Evolutionary conservation across 352 stramenopile species (phyloP).

Genomic region (Phytopythium cucurbitacearum): DNA sequence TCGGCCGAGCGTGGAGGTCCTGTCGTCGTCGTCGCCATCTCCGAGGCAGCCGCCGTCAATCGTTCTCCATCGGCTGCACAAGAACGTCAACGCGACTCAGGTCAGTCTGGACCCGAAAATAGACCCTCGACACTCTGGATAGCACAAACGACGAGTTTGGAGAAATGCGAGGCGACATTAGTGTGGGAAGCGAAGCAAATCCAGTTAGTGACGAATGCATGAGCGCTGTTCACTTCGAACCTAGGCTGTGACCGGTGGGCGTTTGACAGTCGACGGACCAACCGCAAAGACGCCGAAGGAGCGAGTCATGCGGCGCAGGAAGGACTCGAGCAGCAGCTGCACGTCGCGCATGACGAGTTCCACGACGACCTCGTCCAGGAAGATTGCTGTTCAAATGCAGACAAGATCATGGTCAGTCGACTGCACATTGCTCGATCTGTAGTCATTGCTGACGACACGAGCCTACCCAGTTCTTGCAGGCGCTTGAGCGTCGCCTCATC

Average conservation of each 20-base stretch:
- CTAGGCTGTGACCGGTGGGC: conserved; percentile 19
- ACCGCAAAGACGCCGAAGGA: conserved; percentile 62
- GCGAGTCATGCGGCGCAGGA: conserved; percentile 49
- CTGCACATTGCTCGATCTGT: no score
- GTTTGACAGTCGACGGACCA: conserved; percentile 40
- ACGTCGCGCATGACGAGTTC: conserved; percentile 77
- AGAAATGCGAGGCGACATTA: not conserved
- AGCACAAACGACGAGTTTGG: conserved; percentile 4
- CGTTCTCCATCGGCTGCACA: no score
- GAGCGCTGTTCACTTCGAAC: not conserved
- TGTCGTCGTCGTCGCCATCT: no score
- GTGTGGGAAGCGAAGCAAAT: not conserved
- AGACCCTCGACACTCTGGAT: no score
- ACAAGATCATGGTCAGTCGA: not conserved
- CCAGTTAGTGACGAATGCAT: not conserved
- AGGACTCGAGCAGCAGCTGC: conserved; percentile 59
- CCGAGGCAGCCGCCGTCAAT: no score
- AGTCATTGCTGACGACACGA: not conserved
- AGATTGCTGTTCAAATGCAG: conserved; percentile 36
- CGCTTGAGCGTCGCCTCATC: conserved; percentile 29
- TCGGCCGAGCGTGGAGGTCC: no score
- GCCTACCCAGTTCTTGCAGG: conserved; percentile 51
- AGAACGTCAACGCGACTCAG: no score
- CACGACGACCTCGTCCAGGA: conserved; percentile 76
- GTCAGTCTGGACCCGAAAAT: no score